Base-by-base conservation (phyloP, 2,329 filamentous ascomycete species). In the Beauveria varroae region DNA sequence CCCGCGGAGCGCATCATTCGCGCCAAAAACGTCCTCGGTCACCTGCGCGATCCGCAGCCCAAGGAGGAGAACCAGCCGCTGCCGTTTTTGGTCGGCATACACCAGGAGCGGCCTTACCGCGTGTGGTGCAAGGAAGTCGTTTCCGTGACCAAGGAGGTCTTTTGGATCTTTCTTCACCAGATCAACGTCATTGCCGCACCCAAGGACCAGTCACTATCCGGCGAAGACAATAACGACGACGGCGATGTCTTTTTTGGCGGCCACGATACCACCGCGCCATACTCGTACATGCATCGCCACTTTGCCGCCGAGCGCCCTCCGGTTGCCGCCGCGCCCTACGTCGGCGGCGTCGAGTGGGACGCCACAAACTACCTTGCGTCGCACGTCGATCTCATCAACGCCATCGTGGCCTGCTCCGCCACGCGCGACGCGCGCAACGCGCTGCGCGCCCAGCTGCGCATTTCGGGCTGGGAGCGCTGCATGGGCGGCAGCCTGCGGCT, bases 131-230 rank as follows among this genome's bases (percentile, higher is more conserved):
- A 93, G 73, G 95, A 99, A 75, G 86, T 93, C 20, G 87, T 88
- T 63, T 93, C 90, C 68, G 93, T 98, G 53, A 96, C 93, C 47
- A 97, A 97, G 74, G 93, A 99, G 73, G 93, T 98, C 30, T 99
- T 99, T 72, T 99, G 93, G 93, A 98, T 98, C 71, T 99, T 98
- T 77, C 81, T 98, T 59, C 93, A 98, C 74, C 90, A 96, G 67
- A 80, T 96, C 62, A 98, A 98, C 68, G 87, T 97, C 51, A 83
- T 98, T 43, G 82, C 91, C 24, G 74, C 90, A 40, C 84, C 87
- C 50, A 74, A 74, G 67, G 57, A 63, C 28, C 40, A 24, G 47
- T 30, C 20, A 14, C 6, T 51, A 57, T 14, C 44, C 57, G 52
- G 12, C 14, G 60, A 67, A 26, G 67, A 44, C 49, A 62, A 61